Evolutionary conservation across 2,329 filamentous ascomycete genomes (phyloP).

Genomic region (Aureobasidium vineae): DNA sequence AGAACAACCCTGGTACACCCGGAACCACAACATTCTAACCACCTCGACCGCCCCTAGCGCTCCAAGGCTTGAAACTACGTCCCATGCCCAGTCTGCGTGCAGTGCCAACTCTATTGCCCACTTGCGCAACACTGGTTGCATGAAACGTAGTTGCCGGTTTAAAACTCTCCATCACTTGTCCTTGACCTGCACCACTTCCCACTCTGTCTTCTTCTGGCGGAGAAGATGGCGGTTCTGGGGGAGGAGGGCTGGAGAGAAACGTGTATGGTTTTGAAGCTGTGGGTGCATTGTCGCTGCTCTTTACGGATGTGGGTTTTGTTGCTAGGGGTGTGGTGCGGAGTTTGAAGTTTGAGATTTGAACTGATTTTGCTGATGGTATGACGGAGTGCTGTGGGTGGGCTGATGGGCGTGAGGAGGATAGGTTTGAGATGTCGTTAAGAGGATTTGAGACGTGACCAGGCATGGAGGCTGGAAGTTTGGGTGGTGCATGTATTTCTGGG

Average conservation of each 20-base stretch:
- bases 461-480: not conserved
- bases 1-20: no score
- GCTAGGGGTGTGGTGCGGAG: constrained; percentile 38
- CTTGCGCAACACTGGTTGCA: constrained; percentile 43
- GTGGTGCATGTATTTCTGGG: not conserved
- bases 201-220: constrained; percentile 29
- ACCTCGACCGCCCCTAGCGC: constrained; percentile 31
- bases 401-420: constrained; percentile 24
- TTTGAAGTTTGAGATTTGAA: constrained; percentile 30
- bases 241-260: constrained; percentile 47
- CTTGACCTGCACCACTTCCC: not conserved
- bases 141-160: constrained; percentile 46
- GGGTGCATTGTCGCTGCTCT: constrained; percentile 24
- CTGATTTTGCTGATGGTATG: constrained; percentile 17
- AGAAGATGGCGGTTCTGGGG: constrained; percentile 31
- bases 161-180: constrained; percentile 31
- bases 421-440: constrained; percentile 40
- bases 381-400: constrained; percentile 3
- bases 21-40: not conserved
- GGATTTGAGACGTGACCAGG: constrained; percentile 28
- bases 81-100: constrained; percentile 50
- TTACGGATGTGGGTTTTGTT: constrained; percentile 33
- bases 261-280: constrained; percentile 48
- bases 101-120: constrained; percentile 33
- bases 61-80: constrained; percentile 53